Evolutionary conservation across 176 grass and related monocot genomes (phyloP).

Genomic region (Pharus latifolius): DNA sequence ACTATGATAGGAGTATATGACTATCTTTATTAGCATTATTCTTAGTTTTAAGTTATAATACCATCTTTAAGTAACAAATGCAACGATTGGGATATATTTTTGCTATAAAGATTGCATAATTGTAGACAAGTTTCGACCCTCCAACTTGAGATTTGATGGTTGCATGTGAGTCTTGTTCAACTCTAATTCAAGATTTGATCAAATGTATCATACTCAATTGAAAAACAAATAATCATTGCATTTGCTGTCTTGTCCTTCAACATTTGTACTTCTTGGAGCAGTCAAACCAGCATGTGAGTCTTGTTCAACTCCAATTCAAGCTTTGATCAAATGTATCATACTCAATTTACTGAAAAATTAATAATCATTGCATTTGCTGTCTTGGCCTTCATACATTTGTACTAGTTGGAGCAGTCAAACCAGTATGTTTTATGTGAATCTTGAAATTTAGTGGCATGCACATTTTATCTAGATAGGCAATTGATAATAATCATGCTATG

Average conservation of each 20-base stretch:
- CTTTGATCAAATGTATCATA: not conserved
- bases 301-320: slow-evolving; percentile 1
- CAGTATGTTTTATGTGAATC: not conserved
- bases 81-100: not conserved
- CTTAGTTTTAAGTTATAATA: too few species aligned
- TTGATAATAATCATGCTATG: slow-evolving; percentile 12
- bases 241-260: not conserved
- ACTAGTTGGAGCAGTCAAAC: not conserved
- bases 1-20: not conserved
- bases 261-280: not conserved
- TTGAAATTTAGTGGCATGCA: not conserved
- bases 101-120: not conserved
- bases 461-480: not conserved
- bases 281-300: too few species aligned
- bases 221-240: not conserved
- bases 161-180: too few species aligned
- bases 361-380: not conserved
- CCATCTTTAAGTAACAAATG: too few species aligned
- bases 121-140: not conserved
- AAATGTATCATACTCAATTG: not conserved
- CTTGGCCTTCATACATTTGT: not conserved
- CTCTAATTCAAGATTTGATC: not conserved
- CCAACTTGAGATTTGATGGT: not conserved
- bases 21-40: too few species aligned
- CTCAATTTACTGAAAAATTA: not conserved